Percentiles rank a stretch among this genome's conserved stretches.
Conservation (phyloP, 2,329 filamentous ascomycete genomes). For the Calonectria leucothoes region DNA sequence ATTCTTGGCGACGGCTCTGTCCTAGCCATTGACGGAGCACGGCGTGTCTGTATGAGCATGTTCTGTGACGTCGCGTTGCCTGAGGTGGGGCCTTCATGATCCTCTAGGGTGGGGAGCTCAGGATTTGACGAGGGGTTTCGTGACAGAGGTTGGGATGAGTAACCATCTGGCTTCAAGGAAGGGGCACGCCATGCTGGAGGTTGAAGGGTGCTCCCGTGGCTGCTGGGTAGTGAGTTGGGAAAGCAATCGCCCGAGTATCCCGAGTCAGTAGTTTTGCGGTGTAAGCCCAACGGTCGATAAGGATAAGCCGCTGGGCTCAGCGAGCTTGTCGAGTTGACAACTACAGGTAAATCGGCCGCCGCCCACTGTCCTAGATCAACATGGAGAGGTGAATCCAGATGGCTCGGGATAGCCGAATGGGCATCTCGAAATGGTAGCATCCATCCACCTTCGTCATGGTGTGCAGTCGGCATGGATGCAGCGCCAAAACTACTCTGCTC, state of each 20-base stretch:
- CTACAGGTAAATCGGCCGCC: conserved; percentile 25
- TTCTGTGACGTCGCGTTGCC: conserved; percentile 12
- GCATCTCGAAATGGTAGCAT: conserved; percentile 17
- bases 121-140: conserved; percentile 30
- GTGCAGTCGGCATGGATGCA: conserved; percentile 21
- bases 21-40: conserved; percentile 28
- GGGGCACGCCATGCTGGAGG: conserved; percentile 27
- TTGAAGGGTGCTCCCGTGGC: conserved; percentile 27
- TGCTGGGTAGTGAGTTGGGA: conserved; percentile 30
- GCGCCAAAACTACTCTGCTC: conserved; percentile 23
- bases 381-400: conserved; percentile 29
- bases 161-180: conserved; percentile 25
- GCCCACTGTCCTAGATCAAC: conserved; percentile 29
- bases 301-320: conserved; percentile 10
- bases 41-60: conserved; percentile 14
- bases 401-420: conserved; percentile 1
- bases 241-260: conserved; percentile 24
- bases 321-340: conserved; percentile 28
- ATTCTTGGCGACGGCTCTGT: conserved; percentile 35
- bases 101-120: conserved; percentile 4
- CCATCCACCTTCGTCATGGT: conserved; percentile 27
- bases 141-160: conserved; percentile 36
- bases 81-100: background rate
- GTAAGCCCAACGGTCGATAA: background rate
- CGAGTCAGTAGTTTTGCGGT: conserved; percentile 22